phyloP scores from a whole-genome alignment of 2,329 filamentous ascomycete species.

The Neonectria magnoliae region DNA sequence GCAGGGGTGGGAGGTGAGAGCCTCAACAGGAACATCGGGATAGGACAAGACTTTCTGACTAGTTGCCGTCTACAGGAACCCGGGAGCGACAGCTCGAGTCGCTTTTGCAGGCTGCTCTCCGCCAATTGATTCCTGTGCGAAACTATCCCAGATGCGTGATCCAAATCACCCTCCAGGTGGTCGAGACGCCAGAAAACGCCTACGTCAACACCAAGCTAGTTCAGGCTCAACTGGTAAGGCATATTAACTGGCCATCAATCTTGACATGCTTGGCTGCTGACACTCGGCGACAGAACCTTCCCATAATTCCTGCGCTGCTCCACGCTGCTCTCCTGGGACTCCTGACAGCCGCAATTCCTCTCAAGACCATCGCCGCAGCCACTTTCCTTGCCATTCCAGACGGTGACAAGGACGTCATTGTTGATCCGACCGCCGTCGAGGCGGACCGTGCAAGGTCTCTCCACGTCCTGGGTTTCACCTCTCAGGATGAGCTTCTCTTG shows the following conservation, averaged over 20 bases:
- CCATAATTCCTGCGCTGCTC: conserved; percentile 82
- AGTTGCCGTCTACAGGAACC: conserved; percentile 60
- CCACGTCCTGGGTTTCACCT: conserved; percentile 87
- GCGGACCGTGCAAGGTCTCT: conserved; percentile 73
- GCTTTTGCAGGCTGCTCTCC: conserved; percentile 75
- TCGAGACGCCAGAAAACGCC: conserved; percentile 74
- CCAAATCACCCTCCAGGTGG: conserved; percentile 83
- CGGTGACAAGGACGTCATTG: conserved; percentile 56
- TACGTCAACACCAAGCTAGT: conserved; percentile 68
- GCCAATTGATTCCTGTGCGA: conserved; percentile 78
- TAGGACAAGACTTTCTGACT: conserved; percentile 21
- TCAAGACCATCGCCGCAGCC: conserved; percentile 77
- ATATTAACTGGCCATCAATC: neutral
- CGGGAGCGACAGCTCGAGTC: conserved; percentile 85
- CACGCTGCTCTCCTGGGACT: conserved; percentile 83
- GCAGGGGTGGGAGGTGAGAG: conserved; percentile 80
- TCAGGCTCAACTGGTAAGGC: conserved; percentile 68
- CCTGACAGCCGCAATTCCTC: conserved; percentile 82
- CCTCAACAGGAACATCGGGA: conserved; percentile 5
- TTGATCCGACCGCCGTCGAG: conserved; percentile 71
- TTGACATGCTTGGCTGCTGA: conserved; percentile 22
- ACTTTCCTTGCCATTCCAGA: conserved; percentile 69
- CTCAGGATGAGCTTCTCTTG: conserved; percentile 76
- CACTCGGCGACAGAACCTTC: conserved; percentile 68
- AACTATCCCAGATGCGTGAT: conserved; percentile 81